Conservation (phyloP, 2,329 filamentous ascomycete genomes). For the Sporothrix brasiliensis region DNA sequence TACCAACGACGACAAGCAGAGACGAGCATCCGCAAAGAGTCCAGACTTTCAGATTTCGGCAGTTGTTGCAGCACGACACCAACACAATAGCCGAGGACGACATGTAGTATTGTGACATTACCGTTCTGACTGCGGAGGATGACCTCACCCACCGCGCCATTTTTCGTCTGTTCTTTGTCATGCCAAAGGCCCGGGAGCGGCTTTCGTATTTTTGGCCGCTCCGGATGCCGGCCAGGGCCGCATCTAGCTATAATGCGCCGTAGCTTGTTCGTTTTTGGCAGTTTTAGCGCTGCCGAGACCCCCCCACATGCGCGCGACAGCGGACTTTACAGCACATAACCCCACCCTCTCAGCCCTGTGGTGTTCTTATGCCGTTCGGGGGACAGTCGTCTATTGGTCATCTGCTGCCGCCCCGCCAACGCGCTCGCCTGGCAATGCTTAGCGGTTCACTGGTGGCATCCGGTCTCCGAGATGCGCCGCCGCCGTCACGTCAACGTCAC, state of each 20-base stretch:
- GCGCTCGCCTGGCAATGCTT: neutral
- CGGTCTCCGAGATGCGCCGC: conserved; percentile 22
- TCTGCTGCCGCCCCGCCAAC: neutral
- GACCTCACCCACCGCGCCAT: neutral
- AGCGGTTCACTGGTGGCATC: neutral
- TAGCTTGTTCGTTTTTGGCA: neutral
- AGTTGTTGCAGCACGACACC: no score
- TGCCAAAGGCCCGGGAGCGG: neutral
- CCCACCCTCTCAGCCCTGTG: neutral
- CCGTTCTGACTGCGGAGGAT: no score
- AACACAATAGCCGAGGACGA: no score
- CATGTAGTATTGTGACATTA: no score
- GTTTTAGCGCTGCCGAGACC: neutral
- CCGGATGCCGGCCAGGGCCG: conserved; percentile 17
- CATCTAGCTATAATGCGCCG: no score
- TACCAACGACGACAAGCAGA: no score
- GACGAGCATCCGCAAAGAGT: no score
- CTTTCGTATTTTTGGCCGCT: neutral
- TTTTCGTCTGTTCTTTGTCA: conserved; percentile 9
- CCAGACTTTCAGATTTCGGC: no score
- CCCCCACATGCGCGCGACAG: no score
- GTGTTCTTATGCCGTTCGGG: neutral
- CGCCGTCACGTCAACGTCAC: conserved; percentile 24
- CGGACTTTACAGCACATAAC: no score
- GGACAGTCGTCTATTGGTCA: neutral